phyloP scores from a whole-genome alignment of 768 basidiomycete species.

The Suillus spraguei region DNA sequence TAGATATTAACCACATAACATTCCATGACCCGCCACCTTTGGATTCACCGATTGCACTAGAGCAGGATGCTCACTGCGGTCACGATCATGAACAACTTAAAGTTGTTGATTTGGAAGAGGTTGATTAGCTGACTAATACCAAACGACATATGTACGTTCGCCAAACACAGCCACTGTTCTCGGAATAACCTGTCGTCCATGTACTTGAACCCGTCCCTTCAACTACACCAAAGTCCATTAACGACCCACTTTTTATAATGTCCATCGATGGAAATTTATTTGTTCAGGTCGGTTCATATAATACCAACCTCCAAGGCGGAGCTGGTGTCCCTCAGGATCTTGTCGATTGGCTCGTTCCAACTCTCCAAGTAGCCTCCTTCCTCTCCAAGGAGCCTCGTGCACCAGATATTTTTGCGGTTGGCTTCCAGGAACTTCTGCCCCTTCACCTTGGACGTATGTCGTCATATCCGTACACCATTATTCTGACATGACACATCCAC shows the following conservation, averaged over 20 bases:
- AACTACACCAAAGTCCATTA: slow-evolving; percentile 14
- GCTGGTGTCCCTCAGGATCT: slow-evolving; percentile 79
- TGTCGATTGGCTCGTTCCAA: slow-evolving; percentile 90
- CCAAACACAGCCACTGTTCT: background rate
- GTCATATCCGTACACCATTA: slow-evolving; percentile 9
- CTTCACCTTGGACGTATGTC: slow-evolving; percentile 83
- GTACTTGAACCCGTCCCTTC: background rate
- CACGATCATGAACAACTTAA: no score
- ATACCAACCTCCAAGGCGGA: slow-evolving; percentile 85
- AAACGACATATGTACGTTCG: background rate
- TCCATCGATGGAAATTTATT: slow-evolving; percentile 40
- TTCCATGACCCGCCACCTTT: no score
- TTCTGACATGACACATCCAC: slow-evolving; percentile 6
- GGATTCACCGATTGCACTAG: no score
- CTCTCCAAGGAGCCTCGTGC: slow-evolving; percentile 63
- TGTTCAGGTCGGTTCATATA: slow-evolving; percentile 87
- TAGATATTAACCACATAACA: no score
- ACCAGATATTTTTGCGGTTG: slow-evolving; percentile 88
- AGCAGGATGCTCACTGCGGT: no score
- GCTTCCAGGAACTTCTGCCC: slow-evolving; percentile 92
- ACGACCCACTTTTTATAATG: slow-evolving; percentile 7
- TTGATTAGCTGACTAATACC: background rate
- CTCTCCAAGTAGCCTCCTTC: slow-evolving; percentile 73
- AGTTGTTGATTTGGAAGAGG: no score
- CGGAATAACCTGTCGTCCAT: background rate